Percentiles rank a stretch among this genome's conserved stretches.
Conservation (phyloP, 2,329 filamentous ascomycete genomes). For the Niveomyces coronatus region DNA sequence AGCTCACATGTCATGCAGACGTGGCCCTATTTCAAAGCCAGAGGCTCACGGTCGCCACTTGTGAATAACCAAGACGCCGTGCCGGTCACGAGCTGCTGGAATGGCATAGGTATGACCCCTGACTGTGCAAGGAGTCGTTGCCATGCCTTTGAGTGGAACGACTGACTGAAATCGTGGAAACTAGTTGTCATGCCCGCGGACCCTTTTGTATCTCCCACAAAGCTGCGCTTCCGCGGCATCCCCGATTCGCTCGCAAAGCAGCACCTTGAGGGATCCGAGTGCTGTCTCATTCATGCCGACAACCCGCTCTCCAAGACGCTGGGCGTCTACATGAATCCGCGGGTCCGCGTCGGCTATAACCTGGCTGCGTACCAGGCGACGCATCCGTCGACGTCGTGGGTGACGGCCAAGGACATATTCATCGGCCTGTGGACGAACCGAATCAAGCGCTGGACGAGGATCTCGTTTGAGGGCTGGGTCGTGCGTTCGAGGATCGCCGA, state of each 20-base stretch:
- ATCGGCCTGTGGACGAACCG: conserved; percentile 50
- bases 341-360: conserved; percentile 57
- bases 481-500: conserved; percentile 27
- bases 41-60: conserved; percentile 41
- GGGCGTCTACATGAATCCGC: conserved; percentile 60
- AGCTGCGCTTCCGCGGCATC: conserved; percentile 52
- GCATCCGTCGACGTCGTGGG: conserved; percentile 33
- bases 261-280: conserved; percentile 69
- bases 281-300: conserved; percentile 66
- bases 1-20: conserved; percentile 39
- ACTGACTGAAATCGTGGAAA: neutral
- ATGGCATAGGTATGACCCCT: conserved; percentile 26
- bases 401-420: conserved; percentile 37
- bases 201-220: conserved; percentile 39
- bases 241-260: conserved; percentile 48
- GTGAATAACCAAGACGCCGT: conserved; percentile 36
- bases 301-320: conserved; percentile 43
- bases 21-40: conserved; percentile 49
- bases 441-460: conserved; percentile 31
- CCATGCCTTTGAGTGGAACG: neutral
- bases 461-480: conserved; percentile 21
- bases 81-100: conserved; percentile 36
- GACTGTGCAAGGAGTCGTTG: neutral
- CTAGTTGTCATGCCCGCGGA: conserved; percentile 40
- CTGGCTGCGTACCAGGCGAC: conserved; percentile 39